These are phyloP conservation scores for Entoloma clypeatum DNA, from an alignment of 1,284 basidiomycete species.

Conservation along the genomic window DNA sequence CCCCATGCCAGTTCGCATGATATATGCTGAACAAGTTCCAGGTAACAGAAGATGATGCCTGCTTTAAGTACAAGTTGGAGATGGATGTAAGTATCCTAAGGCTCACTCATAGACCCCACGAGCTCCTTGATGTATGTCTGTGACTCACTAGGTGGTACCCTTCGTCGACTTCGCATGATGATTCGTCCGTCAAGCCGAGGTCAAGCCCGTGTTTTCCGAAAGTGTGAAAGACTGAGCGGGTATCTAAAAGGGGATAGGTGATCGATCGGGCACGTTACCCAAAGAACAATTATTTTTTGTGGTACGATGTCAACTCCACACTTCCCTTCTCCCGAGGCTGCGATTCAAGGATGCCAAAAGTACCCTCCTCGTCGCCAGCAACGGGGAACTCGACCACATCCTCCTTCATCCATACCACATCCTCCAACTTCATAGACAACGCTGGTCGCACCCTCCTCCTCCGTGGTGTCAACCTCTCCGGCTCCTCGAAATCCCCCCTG, in stretches of 20 bases:
- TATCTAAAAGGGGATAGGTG: too few relatives aligned
- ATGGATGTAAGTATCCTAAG: too few relatives aligned
- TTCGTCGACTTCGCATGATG: conserved; percentile 45
- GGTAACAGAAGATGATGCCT: too few relatives aligned
- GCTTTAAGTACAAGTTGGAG: too few relatives aligned
- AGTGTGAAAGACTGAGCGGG: too few relatives aligned
- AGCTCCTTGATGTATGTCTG: conserved; percentile 11
- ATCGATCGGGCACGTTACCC: too few relatives aligned
- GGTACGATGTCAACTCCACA: conserved; percentile 10
- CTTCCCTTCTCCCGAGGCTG: conserved; percentile 5
- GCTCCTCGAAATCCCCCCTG: conserved; percentile 81
- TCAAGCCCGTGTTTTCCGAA: too few relatives aligned
- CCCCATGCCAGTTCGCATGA: too few relatives aligned
- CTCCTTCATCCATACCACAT: conserved; percentile 65
- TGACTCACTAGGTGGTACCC: conserved; percentile 29
- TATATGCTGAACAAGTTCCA: too few relatives aligned
- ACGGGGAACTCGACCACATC: conserved; percentile 55
- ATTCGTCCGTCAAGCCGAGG: conserved; percentile 58
- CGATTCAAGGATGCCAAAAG: conserved; percentile 51
- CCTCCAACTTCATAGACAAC: conserved; percentile 80
- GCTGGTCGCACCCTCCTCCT: conserved; percentile 82
- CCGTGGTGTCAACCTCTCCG: conserved; percentile 91
- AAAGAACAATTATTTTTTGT: conserved; percentile 8
- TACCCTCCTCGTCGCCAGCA: conserved; percentile 61
- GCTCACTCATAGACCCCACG: too few relatives aligned